Evolutionary conservation across 2,329 filamentous ascomycete genomes (phyloP).

Genomic region (Curvularia sp.): DNA sequence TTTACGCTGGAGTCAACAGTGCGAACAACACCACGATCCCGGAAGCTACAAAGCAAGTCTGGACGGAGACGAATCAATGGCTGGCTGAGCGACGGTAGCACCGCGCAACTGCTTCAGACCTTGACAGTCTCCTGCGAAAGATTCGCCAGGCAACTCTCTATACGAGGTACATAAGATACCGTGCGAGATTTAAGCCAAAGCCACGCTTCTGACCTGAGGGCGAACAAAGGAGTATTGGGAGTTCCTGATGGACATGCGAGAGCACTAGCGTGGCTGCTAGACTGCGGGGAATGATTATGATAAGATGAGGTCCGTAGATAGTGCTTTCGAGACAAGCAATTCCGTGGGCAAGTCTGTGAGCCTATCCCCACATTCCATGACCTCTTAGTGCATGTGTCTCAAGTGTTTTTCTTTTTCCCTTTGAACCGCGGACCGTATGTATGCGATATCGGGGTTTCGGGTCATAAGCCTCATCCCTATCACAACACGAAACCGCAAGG

Average conservation of each 20-base stretch:
- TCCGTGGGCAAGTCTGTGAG: neutral
- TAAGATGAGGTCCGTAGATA: neutral
- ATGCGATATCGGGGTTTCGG: neutral
- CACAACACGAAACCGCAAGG: neutral
- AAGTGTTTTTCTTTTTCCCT: neutral
- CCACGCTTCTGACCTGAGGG: neutral
- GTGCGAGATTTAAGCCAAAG: neutral
- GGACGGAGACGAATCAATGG: constrained; percentile 68
- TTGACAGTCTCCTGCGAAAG: neutral
- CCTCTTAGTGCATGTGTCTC: neutral
- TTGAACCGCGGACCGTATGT: neutral
- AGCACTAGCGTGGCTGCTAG: neutral
- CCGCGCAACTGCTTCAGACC: neutral
- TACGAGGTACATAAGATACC: neutral
- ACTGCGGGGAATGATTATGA: neutral
- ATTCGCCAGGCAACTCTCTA: neutral
- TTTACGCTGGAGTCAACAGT: constrained; percentile 65
- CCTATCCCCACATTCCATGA: neutral
- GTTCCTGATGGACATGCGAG: neutral
- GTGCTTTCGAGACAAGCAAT: neutral
- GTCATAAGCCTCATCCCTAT: neutral
- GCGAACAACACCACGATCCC: constrained; percentile 55
- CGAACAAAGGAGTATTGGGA: neutral
- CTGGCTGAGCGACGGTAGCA: constrained; percentile 48
- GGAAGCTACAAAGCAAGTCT: constrained; percentile 59